A percentile compares a stretch with the other conserved stretches of the same genome.
Conservation (phyloP, 1,284 basidiomycete genomes). For the Phlebopus sp. region DNA sequence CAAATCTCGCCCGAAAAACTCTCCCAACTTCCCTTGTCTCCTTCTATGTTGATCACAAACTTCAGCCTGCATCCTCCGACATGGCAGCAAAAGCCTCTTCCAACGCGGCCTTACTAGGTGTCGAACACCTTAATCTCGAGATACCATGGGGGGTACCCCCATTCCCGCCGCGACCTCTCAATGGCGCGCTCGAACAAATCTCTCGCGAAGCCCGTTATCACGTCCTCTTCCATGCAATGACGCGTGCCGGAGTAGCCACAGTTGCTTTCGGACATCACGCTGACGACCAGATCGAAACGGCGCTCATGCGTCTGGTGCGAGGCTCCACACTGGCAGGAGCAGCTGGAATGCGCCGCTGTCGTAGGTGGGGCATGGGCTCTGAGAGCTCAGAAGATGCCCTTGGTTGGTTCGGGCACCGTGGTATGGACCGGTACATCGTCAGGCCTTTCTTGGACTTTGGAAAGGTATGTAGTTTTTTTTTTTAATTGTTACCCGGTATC, state of each 20-base stretch:
- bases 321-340: constrained; percentile 55
- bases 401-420: constrained; percentile 47
- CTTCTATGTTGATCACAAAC: constrained; percentile 61
- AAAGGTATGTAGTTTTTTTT: constrained; percentile 49
- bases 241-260: constrained; percentile 32
- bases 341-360: constrained; percentile 59
- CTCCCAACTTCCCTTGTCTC: constrained; percentile 45
- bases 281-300: constrained; percentile 79
- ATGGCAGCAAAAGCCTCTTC: constrained; percentile 53
- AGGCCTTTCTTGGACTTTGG: constrained; percentile 63
- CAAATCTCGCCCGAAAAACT: constrained; percentile 13
- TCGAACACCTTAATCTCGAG: constrained; percentile 43
- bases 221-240: constrained; percentile 52
- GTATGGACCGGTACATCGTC: constrained; percentile 65
- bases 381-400: constrained; percentile 31
- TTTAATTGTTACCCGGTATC: neutral
- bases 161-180: constrained; percentile 43
- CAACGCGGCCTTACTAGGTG: constrained; percentile 43
- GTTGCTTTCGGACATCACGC: constrained; percentile 71
- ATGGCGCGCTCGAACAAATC: constrained; percentile 46
- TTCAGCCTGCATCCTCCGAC: constrained; percentile 52
- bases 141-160: constrained; percentile 56
- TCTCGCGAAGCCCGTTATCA: constrained; percentile 61
- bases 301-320: constrained; percentile 61
- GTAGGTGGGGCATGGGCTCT: constrained; percentile 76